Conservation (phyloP, 257 asterid genomes). For the Mentha longifolia region DNA sequence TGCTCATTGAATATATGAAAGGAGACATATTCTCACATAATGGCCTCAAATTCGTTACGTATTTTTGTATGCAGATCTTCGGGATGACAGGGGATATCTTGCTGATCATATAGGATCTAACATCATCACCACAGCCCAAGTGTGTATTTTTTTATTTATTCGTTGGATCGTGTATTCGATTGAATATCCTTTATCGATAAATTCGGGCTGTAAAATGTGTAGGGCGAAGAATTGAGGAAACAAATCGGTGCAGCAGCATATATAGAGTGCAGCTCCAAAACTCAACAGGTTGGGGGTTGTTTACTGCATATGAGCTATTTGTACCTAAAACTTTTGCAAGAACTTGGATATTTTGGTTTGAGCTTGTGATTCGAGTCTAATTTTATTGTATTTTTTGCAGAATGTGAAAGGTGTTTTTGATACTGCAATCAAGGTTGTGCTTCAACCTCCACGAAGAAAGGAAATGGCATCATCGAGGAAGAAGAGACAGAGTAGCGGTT, state of each 20-base stretch:
- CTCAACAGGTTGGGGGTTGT: conserved; percentile 65
- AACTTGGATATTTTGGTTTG: neutral
- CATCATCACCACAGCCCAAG: conserved; percentile 79
- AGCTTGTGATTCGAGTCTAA: conserved; percentile 14
- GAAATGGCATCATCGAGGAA: conserved; percentile 56
- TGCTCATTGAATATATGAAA: neutral
- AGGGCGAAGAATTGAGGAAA: conserved; percentile 97
- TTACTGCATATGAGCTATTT: neutral
- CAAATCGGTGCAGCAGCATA: conserved; percentile 98
- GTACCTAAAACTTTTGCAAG: neutral
- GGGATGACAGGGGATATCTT: conserved; percentile 70
- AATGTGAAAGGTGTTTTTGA: conserved; percentile 96
- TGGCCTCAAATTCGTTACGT: neutral
- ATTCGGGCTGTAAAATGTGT: neutral
- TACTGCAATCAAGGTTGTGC: conserved; percentile 90
- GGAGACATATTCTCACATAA: neutral
- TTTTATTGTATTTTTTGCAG: conserved; percentile 37
- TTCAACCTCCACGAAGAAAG: conserved; percentile 90
- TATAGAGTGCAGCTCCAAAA: conserved; percentile 96
- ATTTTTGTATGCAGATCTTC: conserved; percentile 59
- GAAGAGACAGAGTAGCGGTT: conserved; percentile 63
- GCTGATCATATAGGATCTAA: conserved; percentile 79
- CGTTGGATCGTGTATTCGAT: neutral
- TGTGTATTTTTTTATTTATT: conserved; percentile 35
- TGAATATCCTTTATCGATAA: neutral